A percentile compares a stretch with the other conserved stretches of the same genome.
Conservation (phyloP, 768 basidiomycete species). For the Favolaschia claudopus region DNA sequence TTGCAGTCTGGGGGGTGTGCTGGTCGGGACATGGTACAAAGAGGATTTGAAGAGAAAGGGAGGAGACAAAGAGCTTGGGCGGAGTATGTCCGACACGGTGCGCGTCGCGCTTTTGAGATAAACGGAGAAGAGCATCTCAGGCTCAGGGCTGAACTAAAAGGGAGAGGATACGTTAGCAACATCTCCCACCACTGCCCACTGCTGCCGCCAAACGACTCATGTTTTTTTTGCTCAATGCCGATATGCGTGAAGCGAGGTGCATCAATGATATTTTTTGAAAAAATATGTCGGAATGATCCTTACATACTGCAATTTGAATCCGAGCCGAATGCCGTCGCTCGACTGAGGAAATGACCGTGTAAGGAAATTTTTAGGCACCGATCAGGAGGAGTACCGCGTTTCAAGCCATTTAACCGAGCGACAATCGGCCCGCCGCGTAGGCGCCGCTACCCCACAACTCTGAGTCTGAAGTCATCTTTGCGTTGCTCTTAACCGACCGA, state of each 20-base stretch:
- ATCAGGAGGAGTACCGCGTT: slow-evolving; percentile 16
- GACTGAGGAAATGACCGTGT: slow-evolving; percentile 18
- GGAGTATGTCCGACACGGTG: slow-evolving; percentile 3
- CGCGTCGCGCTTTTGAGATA: slow-evolving; percentile 13
- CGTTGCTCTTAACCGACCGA: neutral
- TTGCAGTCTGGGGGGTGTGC: slow-evolving; percentile 15
- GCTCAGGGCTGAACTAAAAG: slow-evolving; percentile 21
- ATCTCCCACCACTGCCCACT: slow-evolving; percentile 4
- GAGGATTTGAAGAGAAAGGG: neutral
- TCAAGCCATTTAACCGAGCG: slow-evolving; percentile 1
- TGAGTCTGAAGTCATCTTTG: too few relatives aligned
- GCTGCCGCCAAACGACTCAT: slow-evolving; percentile 20
- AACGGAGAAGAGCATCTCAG: slow-evolving; percentile 16
- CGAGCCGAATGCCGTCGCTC: slow-evolving; percentile 13
- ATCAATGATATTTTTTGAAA: slow-evolving; percentile 20
- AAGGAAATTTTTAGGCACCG: slow-evolving; percentile 14
- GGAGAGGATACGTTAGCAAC: slow-evolving; percentile 21
- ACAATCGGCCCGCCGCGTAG: too few relatives aligned
- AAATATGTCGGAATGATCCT: slow-evolving; percentile 11
- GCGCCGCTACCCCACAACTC: too few relatives aligned
- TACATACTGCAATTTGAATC: neutral
- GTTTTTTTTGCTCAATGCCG: too few relatives aligned
- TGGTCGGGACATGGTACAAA: slow-evolving; percentile 10
- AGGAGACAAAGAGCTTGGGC: neutral
- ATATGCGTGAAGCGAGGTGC: slow-evolving; percentile 8